Conservation (phyloP, 1,284 basidiomycete species). For the Irpex rosettiformis region DNA sequence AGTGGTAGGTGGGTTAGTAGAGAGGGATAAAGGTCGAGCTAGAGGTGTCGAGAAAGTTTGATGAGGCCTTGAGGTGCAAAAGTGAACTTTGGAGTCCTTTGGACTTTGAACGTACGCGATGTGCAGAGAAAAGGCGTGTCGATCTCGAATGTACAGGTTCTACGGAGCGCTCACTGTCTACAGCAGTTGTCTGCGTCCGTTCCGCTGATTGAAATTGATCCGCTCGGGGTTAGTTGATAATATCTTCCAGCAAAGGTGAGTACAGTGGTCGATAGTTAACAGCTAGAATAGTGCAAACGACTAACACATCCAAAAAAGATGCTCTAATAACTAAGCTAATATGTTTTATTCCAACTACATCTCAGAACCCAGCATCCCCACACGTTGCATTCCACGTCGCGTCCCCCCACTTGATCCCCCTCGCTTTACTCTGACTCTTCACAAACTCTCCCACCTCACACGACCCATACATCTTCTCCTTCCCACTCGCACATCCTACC, state of each 20-base stretch:
- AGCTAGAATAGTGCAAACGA: background rate
- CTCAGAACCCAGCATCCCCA: conserved; percentile 23
- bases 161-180: background rate
- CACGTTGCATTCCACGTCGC: conserved; percentile 37
- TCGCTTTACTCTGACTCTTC: conserved; percentile 28
- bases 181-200: background rate
- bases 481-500: conserved; percentile 26
- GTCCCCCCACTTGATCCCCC: conserved; percentile 30
- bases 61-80: too few species aligned
- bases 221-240: background rate
- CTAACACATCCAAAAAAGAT: background rate
- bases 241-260: background rate
- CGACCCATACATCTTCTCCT: conserved; percentile 32
- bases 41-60: too few species aligned
- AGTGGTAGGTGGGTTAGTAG: too few species aligned
- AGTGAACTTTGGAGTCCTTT: too few species aligned
- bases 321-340: background rate
- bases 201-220: background rate
- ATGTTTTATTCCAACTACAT: background rate
- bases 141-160: background rate
- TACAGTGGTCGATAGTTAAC: background rate
- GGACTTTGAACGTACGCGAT: background rate
- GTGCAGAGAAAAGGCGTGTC: background rate
- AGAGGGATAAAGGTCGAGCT: too few species aligned
- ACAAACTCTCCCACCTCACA: conserved; percentile 38